Conservation (phyloP, 495 filamentous ascomycete species). For the Talaromyces adpressus region DNA sequence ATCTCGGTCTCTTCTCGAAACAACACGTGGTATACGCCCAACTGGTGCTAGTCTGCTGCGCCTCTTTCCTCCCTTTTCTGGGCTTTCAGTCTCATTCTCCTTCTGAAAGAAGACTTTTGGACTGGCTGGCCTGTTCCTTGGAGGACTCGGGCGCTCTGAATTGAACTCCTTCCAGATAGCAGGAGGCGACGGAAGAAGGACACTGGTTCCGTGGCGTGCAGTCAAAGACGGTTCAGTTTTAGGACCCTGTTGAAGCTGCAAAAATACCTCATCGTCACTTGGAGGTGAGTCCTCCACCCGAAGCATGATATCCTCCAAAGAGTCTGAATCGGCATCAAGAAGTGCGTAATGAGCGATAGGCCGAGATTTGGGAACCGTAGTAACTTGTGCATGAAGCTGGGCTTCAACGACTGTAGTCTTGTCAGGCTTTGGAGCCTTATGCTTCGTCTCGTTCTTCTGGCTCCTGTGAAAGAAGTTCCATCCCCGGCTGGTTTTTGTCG, state of each 20-base stretch:
- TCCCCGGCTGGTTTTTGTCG: conserved; percentile 25
- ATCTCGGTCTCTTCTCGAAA: conserved; percentile 61
- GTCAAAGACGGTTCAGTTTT: conserved; percentile 19
- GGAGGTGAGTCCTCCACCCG: conserved; percentile 46
- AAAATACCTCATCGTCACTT: conserved; percentile 27
- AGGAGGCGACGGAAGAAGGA: conserved; percentile 49
- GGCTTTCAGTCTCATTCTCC: conserved; percentile 19
- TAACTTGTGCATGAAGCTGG: conserved; percentile 30
- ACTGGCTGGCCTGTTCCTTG: conserved; percentile 26
- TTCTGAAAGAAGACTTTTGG: conserved; percentile 34
- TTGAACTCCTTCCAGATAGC: conserved; percentile 38
- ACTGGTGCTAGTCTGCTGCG: conserved; percentile 63
- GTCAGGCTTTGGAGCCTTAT: background rate
- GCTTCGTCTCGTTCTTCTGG: conserved; percentile 18
- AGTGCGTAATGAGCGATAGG: conserved; percentile 75
- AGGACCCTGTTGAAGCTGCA: conserved; percentile 26
- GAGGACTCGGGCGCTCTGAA: conserved; percentile 26
- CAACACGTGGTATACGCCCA: conserved; percentile 83
- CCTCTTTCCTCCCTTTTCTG: conserved; percentile 17
- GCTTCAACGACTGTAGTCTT: conserved; percentile 16
- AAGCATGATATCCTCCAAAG: conserved; percentile 59
- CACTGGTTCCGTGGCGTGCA: conserved; percentile 38
- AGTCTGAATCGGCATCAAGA: conserved; percentile 66
- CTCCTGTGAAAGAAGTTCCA: conserved; percentile 81
- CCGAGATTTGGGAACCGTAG: conserved; percentile 29